Evolutionary conservation across 108 stramenopile genomes (phyloP).

Genomic region (Cylindrotheca fusiformis): DNA sequence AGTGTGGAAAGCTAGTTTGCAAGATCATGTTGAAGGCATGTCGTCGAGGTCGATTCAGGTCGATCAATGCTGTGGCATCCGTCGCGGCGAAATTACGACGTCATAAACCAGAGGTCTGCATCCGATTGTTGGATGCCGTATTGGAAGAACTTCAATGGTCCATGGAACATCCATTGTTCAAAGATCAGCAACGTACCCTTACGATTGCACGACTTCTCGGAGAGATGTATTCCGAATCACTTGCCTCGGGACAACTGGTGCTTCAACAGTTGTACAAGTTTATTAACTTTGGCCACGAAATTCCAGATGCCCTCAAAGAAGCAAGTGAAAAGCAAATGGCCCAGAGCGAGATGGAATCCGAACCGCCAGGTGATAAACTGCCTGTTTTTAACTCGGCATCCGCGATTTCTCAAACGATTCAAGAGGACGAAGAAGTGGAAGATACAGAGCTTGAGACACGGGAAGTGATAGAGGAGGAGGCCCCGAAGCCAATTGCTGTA

Average conservation of each 20-base stretch:
- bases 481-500: slow-evolving; percentile 51
- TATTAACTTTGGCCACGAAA: slow-evolving; percentile 89
- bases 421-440: slow-evolving; percentile 82
- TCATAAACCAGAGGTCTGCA: slow-evolving; percentile 61
- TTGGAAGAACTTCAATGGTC: slow-evolving; percentile 89
- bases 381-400: slow-evolving; percentile 37
- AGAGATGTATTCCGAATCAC: slow-evolving; percentile 71
- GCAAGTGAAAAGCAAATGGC: slow-evolving; percentile 44
- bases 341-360: background rate
- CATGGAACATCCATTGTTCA: slow-evolving; percentile 76
- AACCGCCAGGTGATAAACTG: slow-evolving; percentile 12
- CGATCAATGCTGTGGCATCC: slow-evolving; percentile 76
- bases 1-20: slow-evolving; percentile 69
- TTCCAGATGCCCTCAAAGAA: slow-evolving; percentile 69
- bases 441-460: slow-evolving; percentile 32
- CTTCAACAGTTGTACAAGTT: slow-evolving; percentile 83
- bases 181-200: slow-evolving; percentile 86
- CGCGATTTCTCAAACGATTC: slow-evolving; percentile 65
- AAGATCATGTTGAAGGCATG: slow-evolving; percentile 88
- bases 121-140: slow-evolving; percentile 80
- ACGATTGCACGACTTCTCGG: slow-evolving; percentile 85
- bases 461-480: slow-evolving; percentile 25
- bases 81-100: slow-evolving; percentile 78
- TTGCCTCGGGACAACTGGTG: slow-evolving; percentile 68
- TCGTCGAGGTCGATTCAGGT: slow-evolving; percentile 78